phyloP scores from a whole-genome alignment of 805 yeast species.

The Saccharomycopsis amapae region DNA sequence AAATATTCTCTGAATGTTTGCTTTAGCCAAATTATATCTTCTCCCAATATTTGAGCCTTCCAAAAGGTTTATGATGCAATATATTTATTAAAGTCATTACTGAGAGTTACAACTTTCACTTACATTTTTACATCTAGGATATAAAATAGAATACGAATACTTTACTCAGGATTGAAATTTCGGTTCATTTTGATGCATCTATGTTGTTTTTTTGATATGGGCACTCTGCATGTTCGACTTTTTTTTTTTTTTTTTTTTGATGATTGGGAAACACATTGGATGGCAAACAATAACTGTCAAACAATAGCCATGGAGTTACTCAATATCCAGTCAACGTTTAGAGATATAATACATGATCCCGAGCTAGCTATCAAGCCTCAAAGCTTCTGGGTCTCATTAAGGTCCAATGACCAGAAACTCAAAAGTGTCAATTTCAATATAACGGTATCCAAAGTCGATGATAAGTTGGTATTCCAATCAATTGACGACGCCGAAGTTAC shows the following conservation, averaged over 20 bases:
- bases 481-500: neutral
- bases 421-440: neutral
- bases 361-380: neutral
- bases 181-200: too few relatives aligned
- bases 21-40: neutral
- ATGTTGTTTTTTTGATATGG: too few relatives aligned
- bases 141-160: neutral
- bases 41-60: neutral
- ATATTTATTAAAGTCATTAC: neutral
- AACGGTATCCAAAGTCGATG: neutral
- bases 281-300: neutral
- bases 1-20: too few relatives aligned
- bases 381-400: neutral
- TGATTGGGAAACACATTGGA: neutral
- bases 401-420: neutral
- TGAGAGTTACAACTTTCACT: neutral
- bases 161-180: neutral
- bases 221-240: too few relatives aligned
- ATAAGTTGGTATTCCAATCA: neutral
- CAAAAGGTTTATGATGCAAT: neutral
- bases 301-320: conserved; percentile 5
- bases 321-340: conserved; percentile 9
- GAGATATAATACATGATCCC: conserved; percentile 2
- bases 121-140: neutral
- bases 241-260: neutral